Conservation (phyloP, 176 grass and related monocot species). For the Luzula sylvatica region DNA sequence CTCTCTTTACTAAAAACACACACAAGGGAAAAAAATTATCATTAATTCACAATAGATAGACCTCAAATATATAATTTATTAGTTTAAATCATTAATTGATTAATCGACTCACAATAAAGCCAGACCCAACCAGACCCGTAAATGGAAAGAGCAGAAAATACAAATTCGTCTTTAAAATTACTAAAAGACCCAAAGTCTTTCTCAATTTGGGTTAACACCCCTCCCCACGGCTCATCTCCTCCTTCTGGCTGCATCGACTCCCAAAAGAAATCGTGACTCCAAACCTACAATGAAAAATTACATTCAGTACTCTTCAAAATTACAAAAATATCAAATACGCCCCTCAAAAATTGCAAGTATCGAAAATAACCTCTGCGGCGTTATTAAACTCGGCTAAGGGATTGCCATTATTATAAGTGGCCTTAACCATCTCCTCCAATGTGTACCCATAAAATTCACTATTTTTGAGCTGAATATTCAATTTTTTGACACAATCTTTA, state of each 20-base stretch:
- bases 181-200: constrained; percentile 78
- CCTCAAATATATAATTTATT: neutral
- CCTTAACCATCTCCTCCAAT: constrained; percentile 80
- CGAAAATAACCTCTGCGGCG: constrained; percentile 34
- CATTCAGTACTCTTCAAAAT: too few relatives aligned
- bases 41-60: neutral
- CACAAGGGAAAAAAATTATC: constrained; percentile 9
- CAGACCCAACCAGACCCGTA: constrained; percentile 85
- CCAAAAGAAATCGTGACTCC: constrained; percentile 86
- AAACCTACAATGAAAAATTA: constrained; percentile 28
- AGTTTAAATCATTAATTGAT: neutral
- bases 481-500: constrained; percentile 45
- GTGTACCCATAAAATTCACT: constrained; percentile 75
- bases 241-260: constrained; percentile 63
- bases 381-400: constrained; percentile 80
- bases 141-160: constrained; percentile 35
- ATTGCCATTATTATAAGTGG: constrained; percentile 89
- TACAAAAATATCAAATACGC: too few relatives aligned
- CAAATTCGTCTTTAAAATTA: constrained; percentile 86
- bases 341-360: too few relatives aligned
- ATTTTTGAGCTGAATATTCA: constrained; percentile 66
- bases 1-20: constrained; percentile 41
- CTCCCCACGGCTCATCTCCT: constrained; percentile 44
- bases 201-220: constrained; percentile 68
- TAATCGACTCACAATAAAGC: constrained; percentile 61